Evolutionary conservation across 768 basidiomycete genomes (phyloP).

Genomic region (Panaeolus cyanescens): DNA sequence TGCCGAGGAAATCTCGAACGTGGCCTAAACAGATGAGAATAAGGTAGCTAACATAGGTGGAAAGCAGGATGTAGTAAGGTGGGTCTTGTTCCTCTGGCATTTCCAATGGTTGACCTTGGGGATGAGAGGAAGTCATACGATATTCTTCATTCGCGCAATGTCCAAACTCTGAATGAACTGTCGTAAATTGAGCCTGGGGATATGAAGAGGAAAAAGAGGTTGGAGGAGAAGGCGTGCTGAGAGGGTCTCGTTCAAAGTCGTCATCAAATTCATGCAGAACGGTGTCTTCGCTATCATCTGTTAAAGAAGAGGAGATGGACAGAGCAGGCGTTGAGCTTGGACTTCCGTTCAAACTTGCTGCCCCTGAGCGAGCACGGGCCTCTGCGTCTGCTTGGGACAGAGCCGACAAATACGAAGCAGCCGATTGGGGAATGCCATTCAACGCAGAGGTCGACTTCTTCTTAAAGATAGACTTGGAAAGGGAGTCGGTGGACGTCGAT

Average conservation of each 20-base stretch:
- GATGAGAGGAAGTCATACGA: constrained; percentile 68
- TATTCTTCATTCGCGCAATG: constrained; percentile 81
- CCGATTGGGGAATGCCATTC: constrained; percentile 32
- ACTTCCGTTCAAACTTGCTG: constrained; percentile 23
- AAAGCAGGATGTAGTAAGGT: constrained; percentile 88
- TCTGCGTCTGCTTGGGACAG: constrained; percentile 62
- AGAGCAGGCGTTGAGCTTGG: constrained; percentile 71
- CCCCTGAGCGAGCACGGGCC: constrained; percentile 39
- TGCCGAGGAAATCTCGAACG: constrained; percentile 93
- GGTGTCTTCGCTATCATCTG: constrained; percentile 69
- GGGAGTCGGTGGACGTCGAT: constrained; percentile 33
- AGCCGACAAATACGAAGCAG: constrained; percentile 44
- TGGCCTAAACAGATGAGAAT: constrained; percentile 92
- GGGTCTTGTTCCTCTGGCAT: constrained; percentile 78
- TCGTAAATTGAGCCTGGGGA: constrained; percentile 68
- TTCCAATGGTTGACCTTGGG: constrained; percentile 47
- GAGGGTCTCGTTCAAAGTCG: constrained; percentile 47
- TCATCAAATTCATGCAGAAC: constrained; percentile 59
- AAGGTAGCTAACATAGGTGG: constrained; percentile 93
- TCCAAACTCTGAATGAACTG: constrained; percentile 90
- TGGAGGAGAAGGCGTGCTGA: constrained; percentile 67
- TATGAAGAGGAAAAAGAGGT: constrained; percentile 45
- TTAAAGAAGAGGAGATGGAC: constrained; percentile 74
- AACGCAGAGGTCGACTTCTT: constrained; percentile 43
- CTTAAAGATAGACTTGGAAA: constrained; percentile 54